phyloP scores from a whole-genome alignment of 352 stramenopile genomes.

The Pythium coloratum region DNA sequence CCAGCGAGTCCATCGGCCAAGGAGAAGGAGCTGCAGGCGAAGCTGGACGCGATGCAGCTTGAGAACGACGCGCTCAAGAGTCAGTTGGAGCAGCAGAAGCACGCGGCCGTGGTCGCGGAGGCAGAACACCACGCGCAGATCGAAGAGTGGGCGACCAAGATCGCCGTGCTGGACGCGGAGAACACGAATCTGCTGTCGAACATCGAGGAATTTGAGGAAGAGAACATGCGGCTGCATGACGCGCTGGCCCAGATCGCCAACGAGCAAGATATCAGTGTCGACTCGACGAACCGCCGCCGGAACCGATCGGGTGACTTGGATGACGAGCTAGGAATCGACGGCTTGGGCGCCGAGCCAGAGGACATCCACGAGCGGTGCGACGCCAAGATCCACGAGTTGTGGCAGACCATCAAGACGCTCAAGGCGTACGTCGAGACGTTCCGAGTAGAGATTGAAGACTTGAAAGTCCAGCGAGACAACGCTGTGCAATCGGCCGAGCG shows the following conservation, averaged over 20 bases:
- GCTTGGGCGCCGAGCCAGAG: conserved; percentile 7
- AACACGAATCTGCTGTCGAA: conserved; percentile 19
- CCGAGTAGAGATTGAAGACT: conserved; percentile 45
- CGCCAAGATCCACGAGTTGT: conserved; percentile 68
- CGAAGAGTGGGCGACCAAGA: conserved; percentile 17
- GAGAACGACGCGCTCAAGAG: conserved; percentile 16
- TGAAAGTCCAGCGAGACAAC: conserved; percentile 58
- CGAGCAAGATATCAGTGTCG: conserved; percentile 1
- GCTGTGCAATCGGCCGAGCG: conserved; percentile 50
- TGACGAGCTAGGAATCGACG: conserved; percentile 24
- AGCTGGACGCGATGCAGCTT: conserved; percentile 13
- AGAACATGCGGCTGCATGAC: conserved; percentile 24
- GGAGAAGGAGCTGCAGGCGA: conserved; percentile 13
- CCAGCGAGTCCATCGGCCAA: conserved; percentile 3
- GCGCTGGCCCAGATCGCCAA: conserved; percentile 15
- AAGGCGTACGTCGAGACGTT: conserved; percentile 64
- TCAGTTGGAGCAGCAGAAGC: conserved; percentile 18
- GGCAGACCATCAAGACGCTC: conserved; percentile 62
- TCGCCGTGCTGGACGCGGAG: conserved; percentile 16
- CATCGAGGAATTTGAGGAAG: conserved; percentile 24
- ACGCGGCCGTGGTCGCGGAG: neutral
- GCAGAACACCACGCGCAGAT: conserved; percentile 12
- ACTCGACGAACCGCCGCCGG: conserved; percentile 7
- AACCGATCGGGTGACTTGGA: neutral
- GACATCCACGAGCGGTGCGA: conserved; percentile 54